Base-by-base conservation (phyloP, 371 early-diverging fungal genomes). In the Rhizomucor pusillus region DNA sequence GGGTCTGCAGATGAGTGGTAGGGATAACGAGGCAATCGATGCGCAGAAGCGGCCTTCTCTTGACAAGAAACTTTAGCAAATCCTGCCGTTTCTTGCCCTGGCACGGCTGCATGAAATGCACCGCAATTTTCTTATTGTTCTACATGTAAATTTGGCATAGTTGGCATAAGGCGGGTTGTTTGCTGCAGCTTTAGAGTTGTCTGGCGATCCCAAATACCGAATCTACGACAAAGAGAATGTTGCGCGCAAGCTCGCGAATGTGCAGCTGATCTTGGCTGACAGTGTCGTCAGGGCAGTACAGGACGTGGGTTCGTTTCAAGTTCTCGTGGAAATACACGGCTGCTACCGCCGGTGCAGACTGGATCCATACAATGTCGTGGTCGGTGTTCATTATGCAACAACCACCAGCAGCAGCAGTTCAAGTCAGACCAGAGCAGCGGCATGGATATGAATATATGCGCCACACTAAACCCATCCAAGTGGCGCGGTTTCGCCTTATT, bases 271-370 rank as follows among this genome's bases (percentile, higher is more conserved):
- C 47, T 24, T 25, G 37, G 10, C 25, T 18, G 13, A 13, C 18
- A 18, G 1, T 13, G 24, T 50, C 58, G 41, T 63, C 63, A 5
- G 54, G 63, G 34, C 57, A 57, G 46, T 57, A 57, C 3, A 63
- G 34, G 9, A 51, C 57, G 41, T 63, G 58, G 0, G 50, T 35
- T 5, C 18, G 9, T n/a, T 43, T 16, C 18, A 57, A 19, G 24
- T 54, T 29, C 3, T 36, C 22, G 35, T 57, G 58, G 34, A 57
- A 57, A 14, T 57, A 52, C 1, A 57, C 36, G 24, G 58, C 50
- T 3, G 58, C 63, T 16, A 57, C 48, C 16, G 52, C 53, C 1
- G 63, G 63, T n/a, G 35, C 14, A 14, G 40, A n/a, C 43, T 57
- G 57, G 13, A 57, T 22, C 57, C 57, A 57, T 9, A 57, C 19